Conservation (phyloP, 495 filamentous ascomycete genomes). For the Talaromyces liani region DNA sequence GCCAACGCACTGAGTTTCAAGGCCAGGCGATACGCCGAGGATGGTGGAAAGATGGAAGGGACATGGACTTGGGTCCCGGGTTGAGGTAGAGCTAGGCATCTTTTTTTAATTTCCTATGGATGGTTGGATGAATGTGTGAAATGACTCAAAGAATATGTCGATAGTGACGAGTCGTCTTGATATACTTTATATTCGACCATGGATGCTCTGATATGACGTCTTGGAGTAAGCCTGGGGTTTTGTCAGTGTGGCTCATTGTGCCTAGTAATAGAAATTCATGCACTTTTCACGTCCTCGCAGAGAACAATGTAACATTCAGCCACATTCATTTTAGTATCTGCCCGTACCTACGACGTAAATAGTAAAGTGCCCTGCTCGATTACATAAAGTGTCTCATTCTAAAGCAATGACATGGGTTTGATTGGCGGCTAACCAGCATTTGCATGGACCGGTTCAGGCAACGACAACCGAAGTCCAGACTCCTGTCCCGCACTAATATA, state of each 20-base stretch:
- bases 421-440: background rate
- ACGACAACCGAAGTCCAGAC: background rate
- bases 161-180: background rate
- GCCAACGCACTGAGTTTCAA: constrained; percentile 20
- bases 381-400: background rate
- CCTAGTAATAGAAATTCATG: background rate
- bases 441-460: background rate
- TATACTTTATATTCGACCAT: background rate
- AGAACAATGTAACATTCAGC: too few species aligned
- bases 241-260: background rate
- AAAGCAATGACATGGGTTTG: background rate
- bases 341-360: background rate
- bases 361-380: background rate
- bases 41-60: constrained; percentile 19
- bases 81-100: background rate
- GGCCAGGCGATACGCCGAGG: constrained; percentile 17
- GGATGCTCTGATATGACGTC: background rate
- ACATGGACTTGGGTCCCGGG: background rate
- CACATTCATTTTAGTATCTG: background rate
- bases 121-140: background rate
- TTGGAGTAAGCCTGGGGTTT: background rate
- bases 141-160: background rate
- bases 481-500: background rate
- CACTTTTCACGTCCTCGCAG: too few species aligned
- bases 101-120: background rate